Evolutionary conservation across 805 yeast species (phyloP), one percentile per base, ranked within the genome.

Genomic region (Yamadazyma kitorensis): DNA sequence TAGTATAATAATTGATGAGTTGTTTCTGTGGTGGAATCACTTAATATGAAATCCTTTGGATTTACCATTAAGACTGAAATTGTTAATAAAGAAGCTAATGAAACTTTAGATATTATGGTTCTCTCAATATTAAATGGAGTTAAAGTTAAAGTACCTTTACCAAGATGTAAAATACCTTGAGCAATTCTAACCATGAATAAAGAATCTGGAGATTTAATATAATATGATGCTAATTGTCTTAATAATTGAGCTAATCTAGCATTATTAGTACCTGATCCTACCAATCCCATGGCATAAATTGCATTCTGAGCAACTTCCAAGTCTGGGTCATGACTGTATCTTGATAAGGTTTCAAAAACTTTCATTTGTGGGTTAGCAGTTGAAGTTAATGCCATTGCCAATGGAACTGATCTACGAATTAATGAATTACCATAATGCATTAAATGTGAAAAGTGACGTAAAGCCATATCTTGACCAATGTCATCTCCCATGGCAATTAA

Each of bases 211-310:
- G 91, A 94, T 54, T 89, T 85, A 34, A 85, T 76, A 59, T 93
- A 94, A 60, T 93, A 93, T 35, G 86, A 80, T 1, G 98, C 98
- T 49, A 93, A 74, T 62, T 93, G 98, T 61, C 98, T 79, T 54
- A 93, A 74, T 44, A 93, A 72, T 67, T 93, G 98, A 3, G 98
- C 98, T 45, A 93, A 72, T 67, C 99, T 83, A 6, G 99, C 98
- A 57, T 93, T 93, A 64, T 93, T 91, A 18, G 98, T 93, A 64
- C 99, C 99, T 14, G 98, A 93, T 57, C 98, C 98, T 49, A 91
- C 95, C 43, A 93, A 67, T 36, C 99, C 99, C 98, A 93, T 89
- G 27, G 96, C 81, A 52, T 86, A 91, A 44, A 93, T 88, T 14
- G 98, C 88, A 56, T 89, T 93, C 57, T 82, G 82, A 5, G 98